Percentiles rank a stretch among this genome's conserved stretches.
These are phyloP conservation scores for Dioscorea alata DNA, from an alignment of 106 monocot species.

Conservation along the genomic window DNA sequence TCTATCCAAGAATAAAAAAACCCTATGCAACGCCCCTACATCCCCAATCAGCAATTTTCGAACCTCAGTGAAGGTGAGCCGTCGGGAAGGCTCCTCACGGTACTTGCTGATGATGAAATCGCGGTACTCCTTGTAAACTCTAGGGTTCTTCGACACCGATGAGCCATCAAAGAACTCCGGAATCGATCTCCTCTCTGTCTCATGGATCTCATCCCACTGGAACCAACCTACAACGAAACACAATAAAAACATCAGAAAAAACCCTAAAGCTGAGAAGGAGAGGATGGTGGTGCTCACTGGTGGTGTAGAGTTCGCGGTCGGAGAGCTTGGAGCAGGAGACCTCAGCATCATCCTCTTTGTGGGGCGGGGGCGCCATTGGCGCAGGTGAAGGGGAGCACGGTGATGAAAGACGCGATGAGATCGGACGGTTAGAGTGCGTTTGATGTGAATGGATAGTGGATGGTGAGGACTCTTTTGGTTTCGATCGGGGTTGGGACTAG, in stretches of 20 bases:
- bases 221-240: constrained; percentile 67
- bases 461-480: too few species aligned
- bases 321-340: background rate
- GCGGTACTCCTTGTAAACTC: constrained; percentile 94
- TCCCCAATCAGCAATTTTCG: constrained; percentile 74
- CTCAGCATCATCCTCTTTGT: constrained; percentile 19
- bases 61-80: constrained; percentile 76
- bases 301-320: constrained; percentile 69
- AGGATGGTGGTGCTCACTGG: constrained; percentile 25
- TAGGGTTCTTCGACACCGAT: constrained; percentile 59
- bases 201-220: constrained; percentile 84
- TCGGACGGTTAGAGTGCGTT: constrained; percentile 1
- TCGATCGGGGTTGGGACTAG: too few species aligned
- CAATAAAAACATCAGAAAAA: constrained; percentile 1
- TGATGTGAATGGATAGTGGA: background rate
- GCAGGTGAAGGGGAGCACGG: background rate
- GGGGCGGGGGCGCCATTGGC: constrained; percentile 1
- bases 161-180: constrained; percentile 80
- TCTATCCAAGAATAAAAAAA: constrained; percentile 56
- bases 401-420: background rate
- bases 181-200: constrained; percentile 54
- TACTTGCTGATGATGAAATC: constrained; percentile 93
- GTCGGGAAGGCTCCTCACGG: constrained; percentile 55
- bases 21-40: constrained; percentile 44
- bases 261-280: constrained; percentile 1